phyloP scores from a whole-genome alignment of 345 rosid species.

The Salix caprea region DNA sequence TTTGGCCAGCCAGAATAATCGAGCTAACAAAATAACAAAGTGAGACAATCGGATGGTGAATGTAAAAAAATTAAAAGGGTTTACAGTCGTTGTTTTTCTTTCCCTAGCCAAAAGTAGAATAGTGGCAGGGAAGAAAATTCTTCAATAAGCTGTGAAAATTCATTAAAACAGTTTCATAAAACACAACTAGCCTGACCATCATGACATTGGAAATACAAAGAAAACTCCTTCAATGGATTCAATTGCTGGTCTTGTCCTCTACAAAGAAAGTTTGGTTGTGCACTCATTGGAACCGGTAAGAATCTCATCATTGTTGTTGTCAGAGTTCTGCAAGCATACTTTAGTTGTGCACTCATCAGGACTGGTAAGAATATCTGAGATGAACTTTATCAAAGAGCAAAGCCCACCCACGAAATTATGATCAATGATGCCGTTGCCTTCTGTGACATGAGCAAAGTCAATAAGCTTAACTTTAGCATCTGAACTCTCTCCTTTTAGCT shows the following conservation, averaged over 20 bases:
- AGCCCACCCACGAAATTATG: conserved; percentile 96
- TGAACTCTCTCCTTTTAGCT: conserved; percentile 32
- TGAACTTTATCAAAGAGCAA: conserved; percentile 76
- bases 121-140: not conserved
- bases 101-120: not conserved
- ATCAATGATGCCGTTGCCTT: conserved; percentile 79
- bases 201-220: not conserved
- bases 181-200: not conserved
- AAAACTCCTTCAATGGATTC: not conserved
- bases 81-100: not conserved
- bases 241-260: conserved; percentile 15
- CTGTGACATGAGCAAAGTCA: conserved; percentile 91
- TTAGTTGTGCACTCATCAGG: conserved; percentile 36
- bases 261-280: conserved; percentile 14
- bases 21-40: not conserved
- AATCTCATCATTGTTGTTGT: conserved; percentile 34
- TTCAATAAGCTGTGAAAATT: not conserved
- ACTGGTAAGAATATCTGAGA: conserved; percentile 54
- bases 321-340: conserved; percentile 12
- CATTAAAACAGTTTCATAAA: not conserved
- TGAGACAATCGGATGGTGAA: not conserved
- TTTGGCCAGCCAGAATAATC: no score
- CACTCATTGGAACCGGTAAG: conserved; percentile 42
- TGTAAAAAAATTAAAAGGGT: not conserved
- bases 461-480: conserved; percentile 61